phyloP scores from a whole-genome alignment of 2,329 filamentous ascomycete species.

The Periglandula ipomoeae region DNA sequence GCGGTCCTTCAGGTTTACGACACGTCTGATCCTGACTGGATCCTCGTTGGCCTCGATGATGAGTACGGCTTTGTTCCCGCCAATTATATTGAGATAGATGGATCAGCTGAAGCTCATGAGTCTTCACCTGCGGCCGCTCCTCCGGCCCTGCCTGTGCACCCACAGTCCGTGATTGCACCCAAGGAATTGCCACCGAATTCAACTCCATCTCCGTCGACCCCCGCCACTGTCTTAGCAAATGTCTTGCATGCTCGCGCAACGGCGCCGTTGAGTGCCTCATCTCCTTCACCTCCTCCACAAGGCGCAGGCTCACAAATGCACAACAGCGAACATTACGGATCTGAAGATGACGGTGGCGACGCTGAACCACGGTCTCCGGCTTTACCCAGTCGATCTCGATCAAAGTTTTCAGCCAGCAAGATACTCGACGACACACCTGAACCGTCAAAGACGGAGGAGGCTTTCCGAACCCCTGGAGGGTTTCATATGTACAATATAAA shows the following conservation, averaged over 20 bases:
- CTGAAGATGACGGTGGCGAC: slow-evolving; percentile 23
- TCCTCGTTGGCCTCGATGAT: slow-evolving; percentile 71
- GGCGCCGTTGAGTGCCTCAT: slow-evolving; percentile 20
- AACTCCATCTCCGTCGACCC: slow-evolving; percentile 25
- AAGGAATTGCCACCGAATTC: slow-evolving; percentile 20
- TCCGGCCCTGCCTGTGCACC: slow-evolving; percentile 36
- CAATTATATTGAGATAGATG: slow-evolving; percentile 81
- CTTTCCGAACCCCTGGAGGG: slow-evolving; percentile 57
- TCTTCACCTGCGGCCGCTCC: slow-evolving; percentile 25
- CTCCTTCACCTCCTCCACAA: slow-evolving; percentile 17
- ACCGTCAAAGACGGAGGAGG: slow-evolving; percentile 22
- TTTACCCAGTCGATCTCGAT: slow-evolving; percentile 27
- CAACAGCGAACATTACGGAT: slow-evolving; percentile 18
- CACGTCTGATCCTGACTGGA: slow-evolving; percentile 90
- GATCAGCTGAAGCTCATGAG: slow-evolving; percentile 33
- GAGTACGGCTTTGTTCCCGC: slow-evolving; percentile 92
- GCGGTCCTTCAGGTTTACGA: slow-evolving; percentile 78
- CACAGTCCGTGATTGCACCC: slow-evolving; percentile 23
- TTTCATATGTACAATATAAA: slow-evolving; percentile 96
- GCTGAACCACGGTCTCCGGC: slow-evolving; percentile 26
- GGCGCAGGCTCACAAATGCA: slow-evolving; percentile 16
- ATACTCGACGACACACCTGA: background rate
- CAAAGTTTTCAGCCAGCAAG: slow-evolving; percentile 2
- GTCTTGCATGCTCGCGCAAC: slow-evolving; percentile 41
- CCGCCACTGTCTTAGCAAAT: slow-evolving; percentile 46